Conservation (phyloP, 805 yeast genomes). For the Pichia phayaonensis region DNA sequence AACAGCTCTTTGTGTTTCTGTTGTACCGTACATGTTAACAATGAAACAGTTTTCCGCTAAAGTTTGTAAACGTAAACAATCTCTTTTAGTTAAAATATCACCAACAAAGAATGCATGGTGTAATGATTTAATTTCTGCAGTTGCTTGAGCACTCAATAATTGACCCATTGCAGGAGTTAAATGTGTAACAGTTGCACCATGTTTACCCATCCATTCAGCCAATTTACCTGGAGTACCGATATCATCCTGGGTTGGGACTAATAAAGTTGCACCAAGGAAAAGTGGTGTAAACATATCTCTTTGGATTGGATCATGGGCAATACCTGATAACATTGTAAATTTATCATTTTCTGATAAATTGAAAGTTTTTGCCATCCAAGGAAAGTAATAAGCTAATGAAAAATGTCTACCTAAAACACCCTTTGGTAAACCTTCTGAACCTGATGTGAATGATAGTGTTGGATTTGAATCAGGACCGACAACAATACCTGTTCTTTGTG, state of each 20-base stretch:
- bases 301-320: constrained; percentile 99
- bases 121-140: constrained; percentile 71
- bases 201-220: constrained; percentile 93
- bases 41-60: constrained; percentile 84
- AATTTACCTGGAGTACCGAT: constrained; percentile 97
- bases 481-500: constrained; percentile 70
- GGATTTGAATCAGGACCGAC: constrained; percentile 99
- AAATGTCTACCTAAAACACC: constrained; percentile 98
- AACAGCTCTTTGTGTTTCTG: constrained; percentile 98
- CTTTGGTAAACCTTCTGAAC: constrained; percentile 97
- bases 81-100: constrained; percentile 94
- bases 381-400: constrained; percentile 94
- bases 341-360: constrained; percentile 69
- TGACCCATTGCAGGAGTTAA: constrained; percentile 99
- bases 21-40: constrained; percentile 98
- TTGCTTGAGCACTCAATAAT: constrained; percentile 89
- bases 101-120: constrained; percentile 99
- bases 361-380: constrained; percentile 94
- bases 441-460: constrained; percentile 92
- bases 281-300: constrained; percentile 98
- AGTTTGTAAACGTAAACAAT: constrained; percentile 86
- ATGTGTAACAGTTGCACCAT: constrained; percentile 93
- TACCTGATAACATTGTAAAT: constrained; percentile 97
- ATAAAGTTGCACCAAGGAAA: constrained; percentile 86
- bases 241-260: constrained; percentile 94